Percentiles rank a stretch among this genome's conserved stretches.
phyloP scores from a whole-genome alignment of 1,284 basidiomycete genomes.

The Sanghuangporus baumii region DNA sequence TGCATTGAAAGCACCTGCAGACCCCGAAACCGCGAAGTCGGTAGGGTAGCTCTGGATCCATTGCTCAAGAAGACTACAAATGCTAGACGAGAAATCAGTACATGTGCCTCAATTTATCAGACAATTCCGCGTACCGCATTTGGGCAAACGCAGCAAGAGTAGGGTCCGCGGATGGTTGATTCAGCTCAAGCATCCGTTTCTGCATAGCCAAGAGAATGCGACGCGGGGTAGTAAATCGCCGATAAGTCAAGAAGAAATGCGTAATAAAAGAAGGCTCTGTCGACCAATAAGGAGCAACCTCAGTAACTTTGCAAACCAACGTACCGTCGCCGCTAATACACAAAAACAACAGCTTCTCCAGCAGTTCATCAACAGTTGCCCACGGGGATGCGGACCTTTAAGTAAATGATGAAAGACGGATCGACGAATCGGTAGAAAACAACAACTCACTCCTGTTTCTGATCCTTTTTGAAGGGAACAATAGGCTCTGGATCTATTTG shows the following conservation, averaged over 20 bases:
- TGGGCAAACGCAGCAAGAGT: conserved; percentile 81
- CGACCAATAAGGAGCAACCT: neutral
- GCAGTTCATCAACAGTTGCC: conserved; percentile 65
- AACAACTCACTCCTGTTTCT: conserved; percentile 6
- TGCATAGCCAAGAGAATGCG: conserved; percentile 80
- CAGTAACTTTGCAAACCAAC: conserved; percentile 20
- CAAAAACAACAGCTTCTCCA: conserved; percentile 73
- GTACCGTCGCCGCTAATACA: conserved; percentile 73
- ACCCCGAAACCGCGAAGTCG: conserved; percentile 74
- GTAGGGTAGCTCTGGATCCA: conserved; percentile 70
- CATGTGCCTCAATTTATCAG: neutral
- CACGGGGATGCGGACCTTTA: conserved; percentile 50
- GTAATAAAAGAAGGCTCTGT: conserved; percentile 69
- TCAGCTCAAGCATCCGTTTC: conserved; percentile 73
- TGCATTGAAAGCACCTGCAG: conserved; percentile 63
- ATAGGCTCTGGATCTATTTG: conserved; percentile 3
- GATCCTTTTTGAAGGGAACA: conserved; percentile 8
- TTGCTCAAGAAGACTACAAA: conserved; percentile 67
- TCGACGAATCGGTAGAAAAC: neutral
- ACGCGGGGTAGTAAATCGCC: conserved; percentile 70
- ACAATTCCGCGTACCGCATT: conserved; percentile 53
- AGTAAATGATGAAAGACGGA: neutral
- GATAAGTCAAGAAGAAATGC: conserved; percentile 75
- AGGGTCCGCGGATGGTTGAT: conserved; percentile 62
- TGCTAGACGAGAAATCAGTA: conserved; percentile 35